Conservation (phyloP, 495 filamentous ascomycete genomes). For the Jackrogersella multiformis region DNA sequence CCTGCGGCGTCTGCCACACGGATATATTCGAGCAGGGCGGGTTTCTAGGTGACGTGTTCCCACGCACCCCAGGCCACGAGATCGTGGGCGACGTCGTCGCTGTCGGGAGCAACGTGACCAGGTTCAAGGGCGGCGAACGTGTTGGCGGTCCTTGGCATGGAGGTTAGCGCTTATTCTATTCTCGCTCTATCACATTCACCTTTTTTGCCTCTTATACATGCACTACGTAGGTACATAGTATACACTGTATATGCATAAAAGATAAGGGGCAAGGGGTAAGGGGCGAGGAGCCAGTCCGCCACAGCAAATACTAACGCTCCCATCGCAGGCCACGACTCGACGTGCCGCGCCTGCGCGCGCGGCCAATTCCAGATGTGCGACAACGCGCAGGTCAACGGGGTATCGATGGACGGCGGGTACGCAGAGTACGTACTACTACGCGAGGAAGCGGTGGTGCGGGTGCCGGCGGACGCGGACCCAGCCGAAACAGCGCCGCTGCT, state of each 20-base stretch:
- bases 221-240: no score
- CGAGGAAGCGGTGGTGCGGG: constrained; percentile 68
- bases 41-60: constrained; percentile 55
- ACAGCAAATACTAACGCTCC: constrained; percentile 7
- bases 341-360: constrained; percentile 59
- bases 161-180: constrained; percentile 47
- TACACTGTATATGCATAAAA: no score
- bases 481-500: constrained; percentile 72
- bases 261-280: no score
- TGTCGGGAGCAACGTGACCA: constrained; percentile 54
- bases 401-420: constrained; percentile 64
- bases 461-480: constrained; percentile 66
- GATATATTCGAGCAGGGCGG: constrained; percentile 53
- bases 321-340: constrained; percentile 54
- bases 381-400: constrained; percentile 60
- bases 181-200: background rate
- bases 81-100: constrained; percentile 62
- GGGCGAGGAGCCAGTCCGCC: no score
- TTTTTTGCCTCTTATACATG: background rate
- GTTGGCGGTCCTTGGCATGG: constrained; percentile 67
- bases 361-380: constrained; percentile 66
- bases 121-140: constrained; percentile 59
- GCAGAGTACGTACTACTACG: constrained; percentile 71
- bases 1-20: constrained; percentile 63
- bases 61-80: constrained; percentile 65